These are phyloP conservation scores for Euclidium syriacum DNA, from an alignment of 345 rosid species.

Conservation along the genomic window DNA sequence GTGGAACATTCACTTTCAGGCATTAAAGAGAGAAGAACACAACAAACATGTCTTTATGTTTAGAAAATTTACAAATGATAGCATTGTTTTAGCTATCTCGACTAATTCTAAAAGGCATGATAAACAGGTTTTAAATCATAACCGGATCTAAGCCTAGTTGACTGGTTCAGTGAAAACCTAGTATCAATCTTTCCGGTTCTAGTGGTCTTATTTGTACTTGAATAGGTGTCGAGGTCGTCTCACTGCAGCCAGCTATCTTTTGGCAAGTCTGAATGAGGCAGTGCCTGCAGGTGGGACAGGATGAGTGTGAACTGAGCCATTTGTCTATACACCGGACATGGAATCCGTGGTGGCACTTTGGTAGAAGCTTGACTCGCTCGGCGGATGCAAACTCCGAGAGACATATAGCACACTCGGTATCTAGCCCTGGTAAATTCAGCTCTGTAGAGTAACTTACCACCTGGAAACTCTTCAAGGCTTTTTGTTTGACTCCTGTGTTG, in stretches of 20 bases:
- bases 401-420: slow-evolving; percentile 74
- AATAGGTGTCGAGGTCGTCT: slow-evolving; percentile 36
- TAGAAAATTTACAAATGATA: slow-evolving; percentile 31
- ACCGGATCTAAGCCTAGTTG: slow-evolving; percentile 20
- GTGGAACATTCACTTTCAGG: background rate
- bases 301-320: slow-evolving; percentile 87
- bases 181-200: slow-evolving; percentile 51
- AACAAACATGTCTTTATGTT: slow-evolving; percentile 25
- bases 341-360: slow-evolving; percentile 83
- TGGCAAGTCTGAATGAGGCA: slow-evolving; percentile 71
- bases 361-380: slow-evolving; percentile 64
- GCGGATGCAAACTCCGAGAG: slow-evolving; percentile 54
- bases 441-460: slow-evolving; percentile 49
- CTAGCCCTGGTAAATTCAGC: slow-evolving; percentile 45
- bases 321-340: slow-evolving; percentile 79
- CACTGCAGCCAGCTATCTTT: slow-evolving; percentile 58
- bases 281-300: slow-evolving; percentile 95
- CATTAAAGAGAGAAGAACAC: slow-evolving; percentile 14
- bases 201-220: slow-evolving; percentile 41
- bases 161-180: slow-evolving; percentile 31
- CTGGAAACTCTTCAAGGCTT: slow-evolving; percentile 69
- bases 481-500: slow-evolving; percentile 69
- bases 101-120: slow-evolving; percentile 6
- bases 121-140: slow-evolving; percentile 13
- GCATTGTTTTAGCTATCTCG: slow-evolving; percentile 5